Percentiles rank a stretch among this genome's conserved stretches.
phyloP scores from a whole-genome alignment of 768 basidiomycete genomes.

The Pulveroboletus sp. region DNA sequence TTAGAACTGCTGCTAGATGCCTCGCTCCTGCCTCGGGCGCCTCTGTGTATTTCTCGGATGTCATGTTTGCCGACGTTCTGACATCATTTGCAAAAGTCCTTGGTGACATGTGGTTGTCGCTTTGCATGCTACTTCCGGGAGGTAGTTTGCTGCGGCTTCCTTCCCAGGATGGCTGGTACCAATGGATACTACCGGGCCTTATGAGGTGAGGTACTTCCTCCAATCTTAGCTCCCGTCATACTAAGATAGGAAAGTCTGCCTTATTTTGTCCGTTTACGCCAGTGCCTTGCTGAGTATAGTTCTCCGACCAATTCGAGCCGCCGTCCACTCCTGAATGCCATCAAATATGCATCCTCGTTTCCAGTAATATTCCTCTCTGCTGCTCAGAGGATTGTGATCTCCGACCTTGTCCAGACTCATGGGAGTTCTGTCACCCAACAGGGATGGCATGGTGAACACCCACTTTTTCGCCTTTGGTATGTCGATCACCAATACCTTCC shows the following conservation, averaged over 20 bases:
- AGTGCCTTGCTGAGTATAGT: conserved; percentile 84
- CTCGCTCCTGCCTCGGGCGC: conserved; percentile 56
- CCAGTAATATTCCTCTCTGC: conserved; percentile 95
- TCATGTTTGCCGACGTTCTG: conserved; percentile 91
- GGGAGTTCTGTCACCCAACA: conserved; percentile 41
- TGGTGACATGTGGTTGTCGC: conserved; percentile 88
- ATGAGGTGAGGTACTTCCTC: conserved; percentile 64
- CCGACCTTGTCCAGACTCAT: conserved; percentile 51
- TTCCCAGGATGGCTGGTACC: conserved; percentile 53
- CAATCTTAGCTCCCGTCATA: not conserved
- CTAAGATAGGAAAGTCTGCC: conserved; percentile 53
- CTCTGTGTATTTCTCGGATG: conserved; percentile 82
- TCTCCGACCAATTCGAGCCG: conserved; percentile 57
- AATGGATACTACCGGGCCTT: conserved; percentile 77
- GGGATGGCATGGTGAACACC: conserved; percentile 72
- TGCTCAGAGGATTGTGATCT: conserved; percentile 69
- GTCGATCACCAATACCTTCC: conserved; percentile 18
- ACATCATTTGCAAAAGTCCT: conserved; percentile 97
- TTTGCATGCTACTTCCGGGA: conserved; percentile 82
- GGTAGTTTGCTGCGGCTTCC: conserved; percentile 70
- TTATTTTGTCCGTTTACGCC: conserved; percentile 88
- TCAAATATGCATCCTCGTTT: conserved; percentile 96
- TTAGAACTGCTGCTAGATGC: conserved; percentile 72
- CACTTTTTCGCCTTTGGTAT: conserved; percentile 82
- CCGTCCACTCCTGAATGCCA: conserved; percentile 81